Percentiles rank a stretch among this genome's conserved stretches.
phyloP scores from a whole-genome alignment of 1,284 basidiomycete genomes.

The Austroboletus niveus region DNA sequence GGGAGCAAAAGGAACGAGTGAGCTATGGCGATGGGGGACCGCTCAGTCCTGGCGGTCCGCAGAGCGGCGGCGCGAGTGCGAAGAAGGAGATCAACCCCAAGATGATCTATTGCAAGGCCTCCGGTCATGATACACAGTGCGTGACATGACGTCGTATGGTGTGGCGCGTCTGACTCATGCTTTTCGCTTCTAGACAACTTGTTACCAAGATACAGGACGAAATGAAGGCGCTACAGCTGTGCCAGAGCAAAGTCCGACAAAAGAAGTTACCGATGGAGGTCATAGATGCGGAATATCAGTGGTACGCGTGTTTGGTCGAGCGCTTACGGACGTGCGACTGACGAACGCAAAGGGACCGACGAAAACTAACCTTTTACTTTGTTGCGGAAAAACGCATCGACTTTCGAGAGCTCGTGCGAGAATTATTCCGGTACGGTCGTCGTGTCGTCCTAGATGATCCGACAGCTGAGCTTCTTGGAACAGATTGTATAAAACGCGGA shows the following conservation, averaged over 20 bases:
- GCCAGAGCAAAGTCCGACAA: constrained; percentile 87
- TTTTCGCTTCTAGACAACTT: constrained; percentile 51
- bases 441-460: background rate
- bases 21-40: constrained; percentile 45
- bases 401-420: constrained; percentile 93
- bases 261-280: constrained; percentile 98
- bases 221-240: constrained; percentile 86
- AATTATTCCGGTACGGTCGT: constrained; percentile 71
- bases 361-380: constrained; percentile 98
- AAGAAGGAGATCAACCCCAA: constrained; percentile 96
- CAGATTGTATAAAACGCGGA: constrained; percentile 72
- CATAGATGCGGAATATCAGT: constrained; percentile 97
- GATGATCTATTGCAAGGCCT: constrained; percentile 94
- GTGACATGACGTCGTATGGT: constrained; percentile 29
- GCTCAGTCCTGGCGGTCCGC: constrained; percentile 51
- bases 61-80: constrained; percentile 23
- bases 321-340: background rate
- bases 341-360: constrained; percentile 71
- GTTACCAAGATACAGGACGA: constrained; percentile 87
- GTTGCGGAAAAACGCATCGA: constrained; percentile 95
- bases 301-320: constrained; percentile 46
- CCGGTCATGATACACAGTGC: constrained; percentile 80
- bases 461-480: background rate
- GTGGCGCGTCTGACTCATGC: background rate
- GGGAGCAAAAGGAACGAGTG: constrained; percentile 42